A percentile compares a stretch with the other conserved stretches of the same genome.
phyloP scores from a whole-genome alignment of 2,329 filamentous ascomycete genomes.

The Alternaria dauci region DNA sequence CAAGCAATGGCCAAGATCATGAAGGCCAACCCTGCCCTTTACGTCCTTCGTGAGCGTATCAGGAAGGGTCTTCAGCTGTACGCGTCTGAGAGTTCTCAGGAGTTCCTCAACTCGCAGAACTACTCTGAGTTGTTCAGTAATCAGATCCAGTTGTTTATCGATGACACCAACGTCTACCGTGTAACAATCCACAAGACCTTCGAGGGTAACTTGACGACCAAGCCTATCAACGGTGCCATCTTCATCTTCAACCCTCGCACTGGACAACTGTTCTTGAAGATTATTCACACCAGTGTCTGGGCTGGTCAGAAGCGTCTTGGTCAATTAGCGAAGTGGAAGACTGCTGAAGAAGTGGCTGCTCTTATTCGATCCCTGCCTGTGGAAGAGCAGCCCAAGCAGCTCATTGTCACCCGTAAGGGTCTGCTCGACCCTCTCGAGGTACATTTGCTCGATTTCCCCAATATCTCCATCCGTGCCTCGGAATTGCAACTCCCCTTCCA shows the following conservation, averaged over 20 bases:
- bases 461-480: slow-evolving; percentile 97
- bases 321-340: slow-evolving; percentile 99
- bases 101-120: slow-evolving; percentile 99
- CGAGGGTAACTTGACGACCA: slow-evolving; percentile 97
- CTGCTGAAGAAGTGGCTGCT: slow-evolving; percentile 98
- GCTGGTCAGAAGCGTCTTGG: slow-evolving; percentile 98
- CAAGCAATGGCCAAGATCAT: slow-evolving; percentile 99
- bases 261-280: slow-evolving; percentile 97
- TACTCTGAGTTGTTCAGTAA: slow-evolving; percentile 99
- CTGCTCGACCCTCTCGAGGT: slow-evolving; percentile 96
- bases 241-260: slow-evolving; percentile 99
- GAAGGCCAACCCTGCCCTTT: slow-evolving; percentile 97
- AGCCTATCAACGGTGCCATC: slow-evolving; percentile 98
- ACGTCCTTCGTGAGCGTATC: slow-evolving; percentile 96
- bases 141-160: slow-evolving; percentile 98
- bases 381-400: slow-evolving; percentile 97
- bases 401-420: slow-evolving; percentile 98
- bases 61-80: slow-evolving; percentile 98
- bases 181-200: slow-evolving; percentile 99
- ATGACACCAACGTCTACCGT: slow-evolving; percentile 98
- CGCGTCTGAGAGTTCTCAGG: slow-evolving; percentile 97
- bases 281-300: slow-evolving; percentile 99
- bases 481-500: slow-evolving; percentile 98
- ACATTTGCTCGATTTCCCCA: slow-evolving; percentile 96
- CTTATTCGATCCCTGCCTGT: slow-evolving; percentile 94